Base-by-base conservation (phyloP, 192 early-diverging fungal genomes). In the Pilobolus umbonatus region DNA sequence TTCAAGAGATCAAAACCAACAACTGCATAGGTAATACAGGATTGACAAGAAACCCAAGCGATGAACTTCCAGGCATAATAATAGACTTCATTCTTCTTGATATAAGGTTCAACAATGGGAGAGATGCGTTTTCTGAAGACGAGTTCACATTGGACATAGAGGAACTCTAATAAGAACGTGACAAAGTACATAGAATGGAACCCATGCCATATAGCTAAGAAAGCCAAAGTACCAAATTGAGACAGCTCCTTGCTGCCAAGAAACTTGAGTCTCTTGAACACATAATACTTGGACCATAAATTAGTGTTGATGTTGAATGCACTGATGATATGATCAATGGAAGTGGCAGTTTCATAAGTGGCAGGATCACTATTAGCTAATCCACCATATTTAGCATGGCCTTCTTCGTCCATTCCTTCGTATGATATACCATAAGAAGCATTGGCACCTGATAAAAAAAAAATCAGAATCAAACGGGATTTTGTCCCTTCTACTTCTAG, bases 221-320 rank as follows among this genome's bases (percentile, higher is more conserved):
- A 85, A 0, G 70, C 25, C 2, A 84, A 58, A 1, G 78, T 68
- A 10, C 57, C 71, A 15, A 67, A 49, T 11, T 70, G 66, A 3
- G 83, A 81, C 11, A 78, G 22, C 15, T 78, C 60, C 71, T 82
- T 83, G 68, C 72, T 80, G n/a, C 72, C 75, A 28, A 83, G 60
- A 55, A 77, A 85, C 14, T 62, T 62, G 19, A 83, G 62, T 24
- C 80, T 72, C 57, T 85, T 84, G 45, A 80, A 85, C 6, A 85
- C 54, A 44, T 85, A 85, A 17, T 77, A 60, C 65, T 84, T 84
- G 47, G 74, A 67, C 84, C 82, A 85, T 5, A 65, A 57, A 55
- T 85, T 85, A 48, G 84, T 85, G 59, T 85, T 84, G 57, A 80
- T 79, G 59, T 85, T 85, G 72, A 84, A 85, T 6, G 76, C 68